Conservation (phyloP, 495 filamentous ascomycete species). For the Gamarada debralockiae region DNA sequence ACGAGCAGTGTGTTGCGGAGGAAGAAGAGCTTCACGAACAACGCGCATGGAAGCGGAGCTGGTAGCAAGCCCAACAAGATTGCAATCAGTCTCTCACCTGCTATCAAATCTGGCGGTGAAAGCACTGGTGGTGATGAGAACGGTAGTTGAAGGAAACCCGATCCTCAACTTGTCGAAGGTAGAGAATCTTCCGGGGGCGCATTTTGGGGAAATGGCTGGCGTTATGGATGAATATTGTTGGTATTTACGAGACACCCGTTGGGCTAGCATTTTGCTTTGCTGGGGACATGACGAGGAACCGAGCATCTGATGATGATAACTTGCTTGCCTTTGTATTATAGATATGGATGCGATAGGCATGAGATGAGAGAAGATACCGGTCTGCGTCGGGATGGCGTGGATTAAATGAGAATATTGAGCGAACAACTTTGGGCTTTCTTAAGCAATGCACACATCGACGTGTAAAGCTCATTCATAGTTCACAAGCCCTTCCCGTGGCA, state of each 20-base stretch:
- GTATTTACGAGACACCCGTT: slow-evolving; percentile 16
- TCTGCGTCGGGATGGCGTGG: slow-evolving; percentile 11
- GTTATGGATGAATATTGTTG: slow-evolving; percentile 15
- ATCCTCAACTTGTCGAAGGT: background rate
- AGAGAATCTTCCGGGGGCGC: background rate
- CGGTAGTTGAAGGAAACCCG: slow-evolving; percentile 10
- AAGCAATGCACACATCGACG: too few species aligned
- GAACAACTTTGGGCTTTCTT: too few species aligned
- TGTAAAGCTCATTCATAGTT: too few species aligned
- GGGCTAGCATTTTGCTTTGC: slow-evolving; percentile 14
- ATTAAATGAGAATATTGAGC: slow-evolving; percentile 13
- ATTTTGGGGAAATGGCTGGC: slow-evolving; percentile 9
- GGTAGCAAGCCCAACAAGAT: slow-evolving; percentile 21
- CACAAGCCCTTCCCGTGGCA: too few species aligned
- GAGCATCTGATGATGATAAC: slow-evolving; percentile 13
- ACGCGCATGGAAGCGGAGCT: slow-evolving; percentile 11
- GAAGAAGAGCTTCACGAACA: slow-evolving; percentile 24
- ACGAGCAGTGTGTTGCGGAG: slow-evolving; percentile 10
- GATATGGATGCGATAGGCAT: slow-evolving; percentile 8
- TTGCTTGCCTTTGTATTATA: slow-evolving; percentile 22
- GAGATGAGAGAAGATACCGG: slow-evolving; percentile 15
- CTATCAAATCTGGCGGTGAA: slow-evolving; percentile 25
- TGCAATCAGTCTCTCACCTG: slow-evolving; percentile 25
- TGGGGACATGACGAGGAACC: background rate
- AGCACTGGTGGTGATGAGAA: slow-evolving; percentile 14